Evolutionary conservation across 2,329 filamentous ascomycete genomes (phyloP).

Genomic region (Sclerotinia subarctica): DNA sequence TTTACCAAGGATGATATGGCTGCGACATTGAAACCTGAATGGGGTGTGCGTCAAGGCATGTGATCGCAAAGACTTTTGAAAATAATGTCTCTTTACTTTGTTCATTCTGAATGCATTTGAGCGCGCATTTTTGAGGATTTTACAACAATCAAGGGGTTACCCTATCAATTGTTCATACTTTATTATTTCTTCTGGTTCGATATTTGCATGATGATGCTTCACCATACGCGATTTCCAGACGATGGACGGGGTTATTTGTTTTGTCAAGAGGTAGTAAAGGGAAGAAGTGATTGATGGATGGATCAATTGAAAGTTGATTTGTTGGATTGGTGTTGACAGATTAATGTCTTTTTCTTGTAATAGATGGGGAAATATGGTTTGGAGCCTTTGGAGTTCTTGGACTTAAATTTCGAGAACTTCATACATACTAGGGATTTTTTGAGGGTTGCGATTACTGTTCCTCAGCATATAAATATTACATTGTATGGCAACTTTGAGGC

Average conservation of each 20-base stretch:
- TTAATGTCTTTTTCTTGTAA: conserved; percentile 12
- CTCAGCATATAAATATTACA: conserved; percentile 5
- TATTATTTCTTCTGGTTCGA: not conserved
- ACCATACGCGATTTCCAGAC: conserved; percentile 1
- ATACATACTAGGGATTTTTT: conserved; percentile 14
- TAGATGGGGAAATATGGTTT: conserved; percentile 12
- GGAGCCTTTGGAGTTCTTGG: conserved; percentile 9
- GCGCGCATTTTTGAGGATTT: conserved; percentile 34
- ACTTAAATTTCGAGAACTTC: not conserved
- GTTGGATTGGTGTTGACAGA: not conserved
- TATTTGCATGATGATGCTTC: not conserved
- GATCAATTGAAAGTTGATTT: not conserved
- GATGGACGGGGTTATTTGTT: conserved; percentile 1
- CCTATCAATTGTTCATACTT: conserved; percentile 18
- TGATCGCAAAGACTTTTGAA: conserved; percentile 25
- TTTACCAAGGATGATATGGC: conserved; percentile 62
- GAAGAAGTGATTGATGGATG: not conserved
- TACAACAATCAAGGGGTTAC: not conserved
- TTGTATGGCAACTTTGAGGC: not conserved
- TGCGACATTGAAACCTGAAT: conserved; percentile 42
- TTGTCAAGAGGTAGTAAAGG: not conserved
- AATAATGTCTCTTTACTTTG: conserved; percentile 29
- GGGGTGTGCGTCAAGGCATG: conserved; percentile 39
- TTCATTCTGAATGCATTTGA: conserved; percentile 29
- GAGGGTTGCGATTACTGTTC: not conserved